Base-by-base conservation (phyloP, 495 filamentous ascomycete genomes). In the Haplographium delicatum region DNA sequence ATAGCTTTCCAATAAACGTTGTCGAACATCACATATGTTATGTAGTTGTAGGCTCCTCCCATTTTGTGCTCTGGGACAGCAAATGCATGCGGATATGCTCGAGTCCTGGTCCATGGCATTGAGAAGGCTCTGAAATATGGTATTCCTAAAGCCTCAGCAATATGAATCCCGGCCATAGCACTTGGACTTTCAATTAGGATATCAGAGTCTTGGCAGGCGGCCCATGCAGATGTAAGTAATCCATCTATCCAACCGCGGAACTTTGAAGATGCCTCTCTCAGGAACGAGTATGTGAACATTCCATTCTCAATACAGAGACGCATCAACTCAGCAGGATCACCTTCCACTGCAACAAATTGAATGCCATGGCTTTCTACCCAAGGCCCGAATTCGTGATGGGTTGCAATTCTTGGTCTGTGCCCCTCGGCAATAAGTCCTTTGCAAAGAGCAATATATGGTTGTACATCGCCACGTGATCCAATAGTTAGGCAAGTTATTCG, bases 121-220 rank as follows among this genome's bases (percentile, higher is more conserved):
- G 91, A 93, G 66, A 98, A 98, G 0, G 90, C 94, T 52, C 93
- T 82, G 74, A 97, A 97, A 62, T 98, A 98, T 5, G 93, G 93
- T 43, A 98, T 94, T 26, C 78, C 75, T 4, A 98, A 75, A 5
- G 90, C 90, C 68, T 98, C 94, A n/a, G 93, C 93, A 53, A 98
- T 96, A 64, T 98, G 93, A 35, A 98, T 96, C 24, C 93, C 93
- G 8, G 84, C 90, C 93, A 98, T 98, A 35, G 94, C 90, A 55
- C 85, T 90, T n/a, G 93, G 93, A 35, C 86, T 91, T 57, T 98
- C 93, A 43, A 98, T 94, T 13, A 98, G 73, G 28, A 98, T 71
- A 63, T 98, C 91, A 43, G 85, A 87, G 39, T 81, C 84, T 65
- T 96, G 82, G 58, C 91, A 97, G 15, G 89, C 85, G 43, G 59